phyloP scores from a whole-genome alignment of 805 yeast genomes.

The Monosporozyma unispora region DNA sequence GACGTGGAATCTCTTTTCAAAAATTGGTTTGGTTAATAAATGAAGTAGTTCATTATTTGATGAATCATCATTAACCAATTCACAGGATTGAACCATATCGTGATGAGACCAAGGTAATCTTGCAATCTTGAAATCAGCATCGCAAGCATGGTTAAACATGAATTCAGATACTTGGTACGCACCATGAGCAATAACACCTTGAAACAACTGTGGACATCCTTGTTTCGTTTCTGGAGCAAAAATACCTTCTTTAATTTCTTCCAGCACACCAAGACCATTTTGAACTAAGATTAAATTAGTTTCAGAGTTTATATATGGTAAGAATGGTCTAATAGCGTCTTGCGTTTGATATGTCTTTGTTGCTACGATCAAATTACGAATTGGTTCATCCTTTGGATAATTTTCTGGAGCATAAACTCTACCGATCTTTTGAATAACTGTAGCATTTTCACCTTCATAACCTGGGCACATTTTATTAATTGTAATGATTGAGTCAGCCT shows the following conservation, averaged over 20 bases:
- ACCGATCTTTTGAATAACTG: slow-evolving; percentile 6
- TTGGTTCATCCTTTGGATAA: slow-evolving; percentile 20
- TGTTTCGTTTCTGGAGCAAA: slow-evolving; percentile 42
- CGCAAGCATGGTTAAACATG: slow-evolving; percentile 53
- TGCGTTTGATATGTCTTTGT: slow-evolving; percentile 75
- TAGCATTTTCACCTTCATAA: slow-evolving; percentile 13
- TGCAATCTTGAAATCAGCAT: slow-evolving; percentile 54
- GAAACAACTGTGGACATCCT: slow-evolving; percentile 48
- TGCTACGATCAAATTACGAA: slow-evolving; percentile 55
- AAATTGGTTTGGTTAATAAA: slow-evolving; percentile 18
- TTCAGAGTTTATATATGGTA: slow-evolving; percentile 38
- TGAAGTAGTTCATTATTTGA: slow-evolving; percentile 22
- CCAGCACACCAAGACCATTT: slow-evolving; percentile 81
- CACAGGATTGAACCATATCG: slow-evolving; percentile 16
- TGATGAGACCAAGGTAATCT: slow-evolving; percentile 36
- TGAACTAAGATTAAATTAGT: slow-evolving; percentile 69
- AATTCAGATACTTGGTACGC: slow-evolving; percentile 45
- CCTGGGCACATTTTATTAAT: slow-evolving; percentile 14
- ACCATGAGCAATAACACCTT: slow-evolving; percentile 82
- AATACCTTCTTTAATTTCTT: slow-evolving; percentile 40
- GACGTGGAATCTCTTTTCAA: slow-evolving; percentile 24
- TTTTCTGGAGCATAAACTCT: slow-evolving; percentile 19
- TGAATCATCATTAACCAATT: slow-evolving; percentile 8
- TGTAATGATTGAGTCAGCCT: slow-evolving; percentile 14
- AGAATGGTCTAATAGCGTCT: slow-evolving; percentile 48